phyloP scores from a whole-genome alignment of 495 filamentous ascomycete genomes.

The Penicillium simplicissimum region DNA sequence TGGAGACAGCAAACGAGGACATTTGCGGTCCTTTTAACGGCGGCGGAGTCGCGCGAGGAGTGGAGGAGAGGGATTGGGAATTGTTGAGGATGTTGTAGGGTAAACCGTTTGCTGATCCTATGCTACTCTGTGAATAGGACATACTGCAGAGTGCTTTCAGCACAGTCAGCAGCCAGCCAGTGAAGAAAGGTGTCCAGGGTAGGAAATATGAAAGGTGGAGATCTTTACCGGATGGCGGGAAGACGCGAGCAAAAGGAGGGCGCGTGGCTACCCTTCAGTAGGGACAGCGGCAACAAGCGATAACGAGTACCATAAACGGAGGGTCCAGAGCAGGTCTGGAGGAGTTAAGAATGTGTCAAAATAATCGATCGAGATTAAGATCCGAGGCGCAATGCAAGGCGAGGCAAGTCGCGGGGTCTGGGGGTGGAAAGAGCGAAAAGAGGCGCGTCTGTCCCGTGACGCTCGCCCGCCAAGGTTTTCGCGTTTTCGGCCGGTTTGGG shows the following conservation, averaged over 20 bases:
- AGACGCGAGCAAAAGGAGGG: conserved; percentile 38
- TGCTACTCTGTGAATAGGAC: conserved; percentile 49
- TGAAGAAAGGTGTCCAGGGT: conserved; percentile 19
- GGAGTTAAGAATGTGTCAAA: conserved; percentile 23
- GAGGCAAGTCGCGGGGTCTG: conserved; percentile 26
- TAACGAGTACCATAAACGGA: conserved; percentile 20
- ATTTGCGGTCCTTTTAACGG: conserved; percentile 48
- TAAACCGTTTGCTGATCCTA: conserved; percentile 43
- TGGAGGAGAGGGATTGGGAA: conserved; percentile 53
- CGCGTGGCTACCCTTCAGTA: conserved; percentile 37
- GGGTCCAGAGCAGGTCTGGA: conserved; percentile 4
- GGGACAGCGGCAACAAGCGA: conserved; percentile 28
- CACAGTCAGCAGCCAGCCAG: conserved; percentile 13
- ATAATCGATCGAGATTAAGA: conserved; percentile 12
- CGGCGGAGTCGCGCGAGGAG: conserved; percentile 54
- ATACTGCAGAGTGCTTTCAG: conserved; percentile 23
- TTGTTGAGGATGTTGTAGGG: conserved; percentile 49
- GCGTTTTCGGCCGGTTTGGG: conserved; percentile 31
- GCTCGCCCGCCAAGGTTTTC: conserved; percentile 30
- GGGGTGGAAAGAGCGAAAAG: conserved; percentile 23
- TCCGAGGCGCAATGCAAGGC: conserved; percentile 29
- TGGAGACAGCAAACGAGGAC: conserved; percentile 49
- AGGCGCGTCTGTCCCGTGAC: conserved; percentile 38
- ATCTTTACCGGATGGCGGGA: conserved; percentile 30
- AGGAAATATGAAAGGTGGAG: conserved; percentile 21